phyloP scores from a whole-genome alignment of 352 stramenopile species.

The Peronosclerospora sorghi region DNA sequence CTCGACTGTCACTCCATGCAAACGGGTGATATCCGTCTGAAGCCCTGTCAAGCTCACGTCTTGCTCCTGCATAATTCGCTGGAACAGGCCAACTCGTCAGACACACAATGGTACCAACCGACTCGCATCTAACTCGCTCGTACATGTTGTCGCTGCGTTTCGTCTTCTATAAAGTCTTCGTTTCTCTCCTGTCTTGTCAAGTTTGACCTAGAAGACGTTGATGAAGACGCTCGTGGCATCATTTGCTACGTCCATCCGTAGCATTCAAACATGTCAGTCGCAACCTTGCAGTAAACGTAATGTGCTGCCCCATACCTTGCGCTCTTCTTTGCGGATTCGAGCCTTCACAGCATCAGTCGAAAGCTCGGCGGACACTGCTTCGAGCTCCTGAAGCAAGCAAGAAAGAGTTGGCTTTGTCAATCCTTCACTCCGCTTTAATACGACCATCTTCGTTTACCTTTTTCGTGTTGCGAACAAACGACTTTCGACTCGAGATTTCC shows the following conservation, averaged over 20 bases:
- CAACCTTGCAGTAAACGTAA: too few species aligned
- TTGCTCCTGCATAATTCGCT: slow-evolving; percentile 67
- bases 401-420: too few species aligned
- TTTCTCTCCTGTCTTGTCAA: slow-evolving; percentile 27
- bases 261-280: too few species aligned
- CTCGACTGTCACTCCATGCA: slow-evolving; percentile 58
- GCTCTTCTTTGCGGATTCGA: slow-evolving; percentile 48
- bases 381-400: slow-evolving; percentile 20
- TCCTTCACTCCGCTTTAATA: not conserved
- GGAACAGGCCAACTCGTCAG: not conserved
- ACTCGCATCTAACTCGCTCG: not conserved
- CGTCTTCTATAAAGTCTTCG: slow-evolving; percentile 42
- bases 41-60: slow-evolving; percentile 51
- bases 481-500: slow-evolving; percentile 55
- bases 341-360: slow-evolving; percentile 46
- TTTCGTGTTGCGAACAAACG: slow-evolving; percentile 47
- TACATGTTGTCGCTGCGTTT: slow-evolving; percentile 45
- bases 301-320: slow-evolving; percentile 54
- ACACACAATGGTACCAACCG: not conserved
- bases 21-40: slow-evolving; percentile 33
- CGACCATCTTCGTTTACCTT: too few species aligned
- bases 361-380: slow-evolving; percentile 41
- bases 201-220: slow-evolving; percentile 9
- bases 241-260: too few species aligned
- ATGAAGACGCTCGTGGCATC: slow-evolving; percentile 25